phyloP scores from a whole-genome alignment of 2,329 filamentous ascomycete genomes.

The Aspergillus ibericus region DNA sequence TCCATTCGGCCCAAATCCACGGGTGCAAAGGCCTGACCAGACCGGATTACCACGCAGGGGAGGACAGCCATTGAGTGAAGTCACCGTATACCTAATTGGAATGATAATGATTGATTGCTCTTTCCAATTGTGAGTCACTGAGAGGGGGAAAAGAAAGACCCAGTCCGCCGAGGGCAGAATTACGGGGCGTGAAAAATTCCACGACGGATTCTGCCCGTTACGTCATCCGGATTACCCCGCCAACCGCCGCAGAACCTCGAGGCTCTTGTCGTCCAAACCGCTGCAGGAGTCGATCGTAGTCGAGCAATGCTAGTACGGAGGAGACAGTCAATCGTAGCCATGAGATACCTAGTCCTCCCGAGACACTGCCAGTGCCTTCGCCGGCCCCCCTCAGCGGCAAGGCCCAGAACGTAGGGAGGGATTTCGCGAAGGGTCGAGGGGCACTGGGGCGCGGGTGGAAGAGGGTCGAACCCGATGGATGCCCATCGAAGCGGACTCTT shows the following conservation, averaged over 20 bases:
- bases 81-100: too few species aligned
- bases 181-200: not conserved
- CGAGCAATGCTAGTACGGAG: not conserved
- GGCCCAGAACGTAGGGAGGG: slow-evolving; percentile 14
- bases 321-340: not conserved
- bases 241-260: slow-evolving; percentile 1
- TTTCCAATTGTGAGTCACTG: not conserved
- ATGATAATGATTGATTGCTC: too few species aligned
- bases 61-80: not conserved
- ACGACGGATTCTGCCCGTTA: not conserved
- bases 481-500: slow-evolving; percentile 36
- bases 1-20: slow-evolving; percentile 2
- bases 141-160: not conserved
- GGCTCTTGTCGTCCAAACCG: not conserved
- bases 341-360: not conserved
- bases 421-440: not conserved
- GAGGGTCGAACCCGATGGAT: slow-evolving; percentile 39
- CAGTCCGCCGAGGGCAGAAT: not conserved
- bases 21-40: not conserved
- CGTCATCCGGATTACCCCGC: slow-evolving; percentile 10
- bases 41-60: not conserved
- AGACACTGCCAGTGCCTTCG: not conserved
- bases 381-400: not conserved
- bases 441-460: slow-evolving; percentile 18
- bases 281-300: not conserved